Percentiles rank a stretch among this genome's conserved stretches.
phyloP scores from a whole-genome alignment of 176 grass and related monocot species.

The Musa schizocarpa region DNA sequence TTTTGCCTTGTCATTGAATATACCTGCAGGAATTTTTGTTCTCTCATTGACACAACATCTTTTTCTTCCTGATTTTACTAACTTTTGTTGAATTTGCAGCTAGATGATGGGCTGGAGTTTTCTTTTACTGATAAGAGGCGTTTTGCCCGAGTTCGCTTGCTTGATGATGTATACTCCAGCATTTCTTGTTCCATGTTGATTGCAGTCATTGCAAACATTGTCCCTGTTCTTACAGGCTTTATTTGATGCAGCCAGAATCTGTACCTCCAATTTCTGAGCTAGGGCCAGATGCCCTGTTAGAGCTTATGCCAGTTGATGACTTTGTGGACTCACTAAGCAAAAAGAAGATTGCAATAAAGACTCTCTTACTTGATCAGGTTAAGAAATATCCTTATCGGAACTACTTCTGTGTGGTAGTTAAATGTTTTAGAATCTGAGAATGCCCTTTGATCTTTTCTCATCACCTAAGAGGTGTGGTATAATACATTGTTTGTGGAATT shows the following conservation, averaged over 20 bases:
- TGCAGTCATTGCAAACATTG: neutral
- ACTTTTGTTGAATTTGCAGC: slow-evolving; percentile 25
- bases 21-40: neutral
- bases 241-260: slow-evolving; percentile 56
- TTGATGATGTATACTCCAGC: slow-evolving; percentile 50
- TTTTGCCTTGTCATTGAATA: neutral
- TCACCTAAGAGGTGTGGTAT: neutral
- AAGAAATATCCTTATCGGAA: slow-evolving; percentile 1
- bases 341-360: slow-evolving; percentile 85
- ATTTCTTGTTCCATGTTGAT: slow-evolving; percentile 6
- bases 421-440: neutral
- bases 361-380: slow-evolving; percentile 91
- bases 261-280: slow-evolving; percentile 84
- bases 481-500: no score
- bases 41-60: no score
- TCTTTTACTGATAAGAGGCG: slow-evolving; percentile 98
- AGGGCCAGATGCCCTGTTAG: slow-evolving; percentile 79
- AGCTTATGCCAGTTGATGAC: slow-evolving; percentile 48
- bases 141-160: slow-evolving; percentile 75
- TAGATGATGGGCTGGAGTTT: slow-evolving; percentile 91
- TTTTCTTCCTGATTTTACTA: neutral
- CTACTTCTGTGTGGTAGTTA: neutral
- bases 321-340: slow-evolving; percentile 44
- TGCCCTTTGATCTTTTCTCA: neutral
- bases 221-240: neutral